These are phyloP conservation scores for Rhodofomes roseus DNA, from an alignment of 1,284 basidiomycete species.

Conservation along the genomic window DNA sequence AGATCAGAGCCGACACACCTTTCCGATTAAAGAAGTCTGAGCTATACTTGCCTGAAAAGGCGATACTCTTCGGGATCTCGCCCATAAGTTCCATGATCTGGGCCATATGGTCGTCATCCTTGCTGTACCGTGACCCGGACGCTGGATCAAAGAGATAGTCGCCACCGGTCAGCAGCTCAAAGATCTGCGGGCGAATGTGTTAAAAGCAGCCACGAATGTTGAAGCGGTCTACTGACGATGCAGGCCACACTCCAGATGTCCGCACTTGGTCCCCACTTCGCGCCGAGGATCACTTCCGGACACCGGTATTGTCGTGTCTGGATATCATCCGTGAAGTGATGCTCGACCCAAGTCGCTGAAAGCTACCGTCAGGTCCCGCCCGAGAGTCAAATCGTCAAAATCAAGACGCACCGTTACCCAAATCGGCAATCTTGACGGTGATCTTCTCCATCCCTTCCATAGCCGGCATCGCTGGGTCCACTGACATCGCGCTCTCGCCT, in stretches of 20 bases:
- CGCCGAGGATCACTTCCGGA: constrained; percentile 95
- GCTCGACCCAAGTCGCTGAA: constrained; percentile 80
- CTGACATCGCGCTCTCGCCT: constrained; percentile 40
- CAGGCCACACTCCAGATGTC: constrained; percentile 97
- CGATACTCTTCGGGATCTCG: constrained; percentile 81
- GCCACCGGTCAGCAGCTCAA: constrained; percentile 87
- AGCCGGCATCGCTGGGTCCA: constrained; percentile 26
- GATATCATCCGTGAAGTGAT: constrained; percentile 94
- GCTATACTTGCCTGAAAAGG: constrained; percentile 91
- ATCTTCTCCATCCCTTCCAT: constrained; percentile 65
- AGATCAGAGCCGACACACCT: constrained; percentile 47
- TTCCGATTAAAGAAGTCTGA: constrained; percentile 94
- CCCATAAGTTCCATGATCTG: constrained; percentile 98
- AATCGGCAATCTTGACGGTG: constrained; percentile 98
- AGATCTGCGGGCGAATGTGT: constrained; percentile 50
- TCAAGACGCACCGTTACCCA: constrained; percentile 76
- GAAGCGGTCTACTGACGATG: constrained; percentile 55
- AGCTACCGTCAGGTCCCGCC: neutral
- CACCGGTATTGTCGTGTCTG: constrained; percentile 97
- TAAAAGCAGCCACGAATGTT: no score
- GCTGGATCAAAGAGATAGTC: constrained; percentile 90
- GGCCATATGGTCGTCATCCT: constrained; percentile 98
- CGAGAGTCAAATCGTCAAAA: constrained; percentile 7
- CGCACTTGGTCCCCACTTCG: constrained; percentile 90
- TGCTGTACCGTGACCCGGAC: constrained; percentile 75